Evolutionary conservation across 495 filamentous ascomycete genomes (phyloP), one percentile per base, ranked within the genome.

Genomic region (Trichodelitschia bisporula): DNA sequence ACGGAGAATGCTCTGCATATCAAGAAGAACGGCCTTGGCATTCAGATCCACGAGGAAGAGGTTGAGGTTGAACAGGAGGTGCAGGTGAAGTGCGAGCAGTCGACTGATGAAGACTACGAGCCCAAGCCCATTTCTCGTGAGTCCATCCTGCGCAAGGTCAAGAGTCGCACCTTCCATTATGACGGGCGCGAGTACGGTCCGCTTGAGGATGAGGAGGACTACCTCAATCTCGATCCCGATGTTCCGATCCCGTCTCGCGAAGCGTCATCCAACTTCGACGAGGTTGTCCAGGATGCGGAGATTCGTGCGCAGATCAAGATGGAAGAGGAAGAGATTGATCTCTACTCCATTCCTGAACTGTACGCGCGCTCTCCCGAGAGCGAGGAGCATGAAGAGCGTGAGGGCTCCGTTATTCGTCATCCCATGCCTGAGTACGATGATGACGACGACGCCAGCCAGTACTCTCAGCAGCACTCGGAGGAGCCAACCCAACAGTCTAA

Each of bases 131-230:
- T 92, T 42, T 93, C 86, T 19, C 64, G 86, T 14, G 86, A 93
- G 44, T 90, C 82, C 0, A 95, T 95, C 34, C 53, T 92, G 29
- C 68, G 79, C 11, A 80, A 80, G 34, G 70, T 95, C 15, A 80
- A 83, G 40, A 72, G 42, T 40, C 54, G 49, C 35, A 44, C 46
- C 31, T 48, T 73, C 25, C 65, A 71, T 29, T 63, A 69, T 29
- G 47, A 39, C 12, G 40, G 42, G 17, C 36, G 32, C 30, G 41
- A 40, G 16, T 44, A 40, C 17, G 40, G 39, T 28, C 24, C 30
- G n/a, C 36, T 28, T n/a, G 36, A 37, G 24, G 14, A 10, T 9
- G 19, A 23, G 11, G 12, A 28, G 1, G 26, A 36, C 12, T 20
- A 6, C 21, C 21, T 24, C 21, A 24, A 15, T 15, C 10, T 80